Evolutionary conservation across 2,329 filamentous ascomycete genomes (phyloP), one percentile per base, ranked within the genome.

Genomic region (Penicillium decumbens): DNA sequence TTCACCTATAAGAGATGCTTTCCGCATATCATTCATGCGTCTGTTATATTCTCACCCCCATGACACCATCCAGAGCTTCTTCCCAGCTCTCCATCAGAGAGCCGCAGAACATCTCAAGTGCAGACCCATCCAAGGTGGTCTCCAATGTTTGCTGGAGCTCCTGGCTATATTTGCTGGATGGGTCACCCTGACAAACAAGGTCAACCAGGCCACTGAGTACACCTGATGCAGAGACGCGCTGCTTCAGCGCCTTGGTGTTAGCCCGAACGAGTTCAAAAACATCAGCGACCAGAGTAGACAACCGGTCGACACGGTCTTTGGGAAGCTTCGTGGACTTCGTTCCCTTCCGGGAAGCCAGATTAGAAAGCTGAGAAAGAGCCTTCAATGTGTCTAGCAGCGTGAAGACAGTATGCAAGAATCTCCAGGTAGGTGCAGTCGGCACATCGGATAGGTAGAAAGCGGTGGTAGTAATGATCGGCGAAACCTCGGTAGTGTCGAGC

Each of bases 81-180:
- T 75, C 72, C 74, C 73, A 76, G 55, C 74, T 75, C 50, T 75
- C 73, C 64, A 70, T 74, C 55, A 76, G 58, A 28, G 65, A 62
- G n/a, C 70, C 72, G 50, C 70, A 73, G 57, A 73, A 70, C 18
- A 73, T 47, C 56, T 75, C 73, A 50, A 75, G 52, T 3, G 62
- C 65, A 8, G 69, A 64, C 42, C 63, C 62, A 45, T 72, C 71
- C 32, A 73, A 54, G 27, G 67, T 59, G 20, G 65, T 60, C 29
- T 70, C 68, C 24, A 75, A 49, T 43, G 67, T 62, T 3, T 48
- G 49, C 25, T 60, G 62, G 28, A 72, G 57, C 29, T 63, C 54
- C 24, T 60, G 47, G 12, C 53, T 57, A 40, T 65, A 62, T 25
- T 57, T 54, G 8, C 52, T 51, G 7, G 51, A 53, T 6, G 51